phyloP scores from a whole-genome alignment of 768 basidiomycete genomes.

The Leccinum boreale region DNA sequence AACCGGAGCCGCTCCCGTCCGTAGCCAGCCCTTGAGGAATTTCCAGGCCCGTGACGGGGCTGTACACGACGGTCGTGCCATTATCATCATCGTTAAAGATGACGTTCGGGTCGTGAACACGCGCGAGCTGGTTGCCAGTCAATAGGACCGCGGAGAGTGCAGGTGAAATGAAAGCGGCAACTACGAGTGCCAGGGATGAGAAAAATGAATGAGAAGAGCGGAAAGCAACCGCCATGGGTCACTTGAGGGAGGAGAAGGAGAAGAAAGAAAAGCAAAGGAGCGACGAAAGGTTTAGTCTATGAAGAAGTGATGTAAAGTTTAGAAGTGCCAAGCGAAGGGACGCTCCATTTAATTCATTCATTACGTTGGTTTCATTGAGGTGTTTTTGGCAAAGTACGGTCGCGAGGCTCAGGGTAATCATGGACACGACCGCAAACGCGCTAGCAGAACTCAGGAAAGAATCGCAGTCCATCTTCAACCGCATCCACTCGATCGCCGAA shows the following conservation, averaged over 20 bases:
- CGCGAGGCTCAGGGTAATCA: neutral
- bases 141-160: constrained; percentile 8
- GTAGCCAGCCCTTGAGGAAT: constrained; percentile 55
- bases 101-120: constrained; percentile 29
- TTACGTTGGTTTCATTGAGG: neutral
- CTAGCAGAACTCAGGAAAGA: constrained; percentile 53
- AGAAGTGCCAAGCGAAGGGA: neutral
- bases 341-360: neutral
- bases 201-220: constrained; percentile 17
- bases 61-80: constrained; percentile 44
- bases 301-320: constrained; percentile 9
- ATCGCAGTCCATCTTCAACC: constrained; percentile 77
- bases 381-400: neutral
- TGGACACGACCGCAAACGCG: neutral
- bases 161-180: constrained; percentile 9
- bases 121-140: constrained; percentile 18
- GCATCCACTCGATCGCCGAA: constrained; percentile 79
- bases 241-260: constrained; percentile 1
- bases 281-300: constrained; percentile 3
- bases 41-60: constrained; percentile 39
- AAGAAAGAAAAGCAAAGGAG: constrained; percentile 8
- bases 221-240: constrained; percentile 27
- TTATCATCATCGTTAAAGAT: constrained; percentile 14
- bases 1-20: constrained; percentile 55
- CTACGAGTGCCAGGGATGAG: constrained; percentile 12